These are phyloP conservation scores for Microascus cirrosus DNA, from an alignment of 2,329 filamentous ascomycete genomes.

Conservation along the genomic window DNA sequence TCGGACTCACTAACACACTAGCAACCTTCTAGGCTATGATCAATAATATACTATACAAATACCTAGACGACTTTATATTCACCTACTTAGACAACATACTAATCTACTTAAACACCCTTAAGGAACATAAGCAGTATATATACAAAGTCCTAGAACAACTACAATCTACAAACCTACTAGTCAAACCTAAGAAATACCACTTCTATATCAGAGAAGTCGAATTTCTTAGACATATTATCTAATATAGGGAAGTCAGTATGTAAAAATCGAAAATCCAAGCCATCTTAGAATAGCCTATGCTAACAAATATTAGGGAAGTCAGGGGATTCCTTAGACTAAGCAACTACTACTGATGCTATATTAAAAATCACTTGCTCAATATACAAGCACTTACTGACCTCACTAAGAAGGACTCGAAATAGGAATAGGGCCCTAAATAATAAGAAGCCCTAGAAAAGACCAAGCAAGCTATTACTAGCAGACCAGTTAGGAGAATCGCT, in stretches of 20 bases:
- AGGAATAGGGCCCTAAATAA: background rate
- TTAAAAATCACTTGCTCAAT: conserved; percentile 2
- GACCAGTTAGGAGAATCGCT: background rate
- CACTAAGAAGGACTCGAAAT: background rate
- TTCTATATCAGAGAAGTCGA: background rate
- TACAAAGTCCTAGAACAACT: background rate
- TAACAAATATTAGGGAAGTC: conserved; percentile 13
- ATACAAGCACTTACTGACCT: background rate
- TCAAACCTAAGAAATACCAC: background rate
- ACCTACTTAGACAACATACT: conserved; percentile 10
- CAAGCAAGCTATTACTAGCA: background rate
- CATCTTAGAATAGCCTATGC: conserved; percentile 5
- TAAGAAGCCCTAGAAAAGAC: background rate
- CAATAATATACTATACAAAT: conserved; percentile 5
- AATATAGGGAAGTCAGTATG: background rate
- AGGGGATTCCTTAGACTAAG: conserved; percentile 6
- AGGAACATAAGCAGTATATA: conserved; percentile 6
- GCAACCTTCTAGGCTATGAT: conserved; percentile 9
- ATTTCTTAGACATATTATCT: background rate
- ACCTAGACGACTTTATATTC: conserved; percentile 7
- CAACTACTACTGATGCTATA: conserved; percentile 5
- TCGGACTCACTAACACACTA: conserved; percentile 8
- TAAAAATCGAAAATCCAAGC: conserved; percentile 9
- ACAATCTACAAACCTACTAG: background rate
- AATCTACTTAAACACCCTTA: conserved; percentile 6